Percentiles rank a stretch among this genome's conserved stretches.
phyloP scores from a whole-genome alignment of 176 grass and related monocot genomes.

The Pontederia paniculata region DNA sequence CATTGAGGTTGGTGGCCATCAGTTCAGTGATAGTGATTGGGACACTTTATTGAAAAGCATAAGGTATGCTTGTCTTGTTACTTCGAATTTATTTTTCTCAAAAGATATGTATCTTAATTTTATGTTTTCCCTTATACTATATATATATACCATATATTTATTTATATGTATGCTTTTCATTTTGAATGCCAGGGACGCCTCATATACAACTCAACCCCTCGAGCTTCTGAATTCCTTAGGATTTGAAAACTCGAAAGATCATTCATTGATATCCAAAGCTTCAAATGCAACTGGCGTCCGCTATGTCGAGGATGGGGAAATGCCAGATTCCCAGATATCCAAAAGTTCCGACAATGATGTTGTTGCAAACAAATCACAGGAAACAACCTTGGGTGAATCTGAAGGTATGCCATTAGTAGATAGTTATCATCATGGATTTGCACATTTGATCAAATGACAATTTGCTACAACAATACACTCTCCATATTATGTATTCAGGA shows the following conservation, averaged over 20 bases:
- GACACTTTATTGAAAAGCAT: conserved; percentile 95
- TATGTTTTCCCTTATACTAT: background rate
- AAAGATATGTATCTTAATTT: background rate
- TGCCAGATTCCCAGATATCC: background rate
- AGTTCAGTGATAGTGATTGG: conserved; percentile 90
- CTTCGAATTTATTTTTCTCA: conserved; percentile 11
- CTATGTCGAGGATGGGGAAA: conserved; percentile 14
- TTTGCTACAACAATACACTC: no score
- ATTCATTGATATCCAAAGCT: conserved; percentile 41
- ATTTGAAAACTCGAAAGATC: conserved; percentile 66
- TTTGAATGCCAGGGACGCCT: conserved; percentile 72
- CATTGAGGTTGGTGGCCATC: conserved; percentile 92
- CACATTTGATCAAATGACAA: no score
- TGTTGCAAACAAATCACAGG: conserved; percentile 38
- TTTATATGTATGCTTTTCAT: background rate
- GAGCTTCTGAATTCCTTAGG: conserved; percentile 95
- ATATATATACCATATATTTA: no score
- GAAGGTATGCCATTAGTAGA: conserved; percentile 45
- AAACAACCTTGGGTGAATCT: conserved; percentile 44
- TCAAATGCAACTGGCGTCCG: conserved; percentile 27
- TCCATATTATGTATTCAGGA: no score
- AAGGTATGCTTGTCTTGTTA: conserved; percentile 38
- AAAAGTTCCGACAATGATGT: conserved; percentile 12
- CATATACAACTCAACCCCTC: conserved; percentile 89
- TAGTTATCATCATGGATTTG: conserved; percentile 6